Conservation (phyloP, 345 rosid species). For the Chamaenerion angustifolium region DNA sequence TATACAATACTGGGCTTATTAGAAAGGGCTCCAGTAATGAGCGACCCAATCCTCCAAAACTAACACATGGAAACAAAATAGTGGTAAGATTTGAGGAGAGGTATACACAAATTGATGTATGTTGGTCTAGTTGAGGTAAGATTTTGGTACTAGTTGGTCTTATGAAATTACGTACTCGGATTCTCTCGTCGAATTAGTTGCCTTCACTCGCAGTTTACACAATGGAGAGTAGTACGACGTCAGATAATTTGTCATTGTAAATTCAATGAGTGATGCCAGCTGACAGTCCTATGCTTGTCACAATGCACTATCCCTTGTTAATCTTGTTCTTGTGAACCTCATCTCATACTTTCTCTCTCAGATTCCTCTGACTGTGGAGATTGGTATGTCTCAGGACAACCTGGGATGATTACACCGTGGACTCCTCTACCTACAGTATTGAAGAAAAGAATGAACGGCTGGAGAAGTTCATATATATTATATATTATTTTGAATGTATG, state of each 20-base stretch:
- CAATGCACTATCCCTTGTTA: too few species aligned
- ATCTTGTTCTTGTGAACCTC: constrained; percentile 3
- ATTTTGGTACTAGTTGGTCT: too few species aligned
- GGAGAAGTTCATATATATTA: too few species aligned
- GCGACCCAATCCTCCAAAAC: too few species aligned
- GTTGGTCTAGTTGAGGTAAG: too few species aligned
- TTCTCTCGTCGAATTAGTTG: constrained; percentile 32
- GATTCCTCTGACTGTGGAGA: not conserved
- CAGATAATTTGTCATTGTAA: constrained; percentile 20
- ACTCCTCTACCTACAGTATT: constrained; percentile 17
- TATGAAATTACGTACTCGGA: constrained; percentile 18
- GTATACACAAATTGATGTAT: too few species aligned
- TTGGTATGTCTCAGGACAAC: constrained; percentile 27
- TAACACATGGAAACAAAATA: too few species aligned
- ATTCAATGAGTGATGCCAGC: constrained; percentile 34
- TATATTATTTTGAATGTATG: too few species aligned
- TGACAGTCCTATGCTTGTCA: constrained; percentile 21
- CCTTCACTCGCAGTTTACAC: constrained; percentile 16
- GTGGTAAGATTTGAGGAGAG: too few species aligned
- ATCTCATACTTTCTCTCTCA: not conserved
- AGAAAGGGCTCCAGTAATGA: too few species aligned
- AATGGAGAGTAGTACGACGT: constrained; percentile 21
- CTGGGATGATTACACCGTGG: constrained; percentile 23
- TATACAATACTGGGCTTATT: too few species aligned
- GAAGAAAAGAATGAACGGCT: too few species aligned